Base-by-base conservation (phyloP, 306 rosid species). In the Casuarina equisetifolia region DNA sequence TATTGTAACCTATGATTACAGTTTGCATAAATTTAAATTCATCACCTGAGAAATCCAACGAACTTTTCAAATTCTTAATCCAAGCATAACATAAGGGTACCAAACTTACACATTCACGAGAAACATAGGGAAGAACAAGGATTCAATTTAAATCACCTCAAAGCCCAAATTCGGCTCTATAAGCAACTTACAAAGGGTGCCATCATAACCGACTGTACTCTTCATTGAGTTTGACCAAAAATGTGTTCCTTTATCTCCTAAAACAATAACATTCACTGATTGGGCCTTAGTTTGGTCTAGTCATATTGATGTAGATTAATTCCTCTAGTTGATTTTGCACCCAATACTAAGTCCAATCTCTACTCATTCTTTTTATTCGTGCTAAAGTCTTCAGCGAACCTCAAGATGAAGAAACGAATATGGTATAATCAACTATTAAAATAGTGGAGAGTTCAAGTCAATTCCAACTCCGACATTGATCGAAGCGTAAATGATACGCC, bases 321-420 rank as follows among this genome's bases (percentile, higher is more conserved):
- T 62, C 42, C 44, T 36, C 44, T 62, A 36, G 35, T 11, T 62
- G 69, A 19, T 17, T 62, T 62, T 62, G n/a, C 69, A 62, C 5
- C 12, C 11, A 62, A 62, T 61, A 61, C 68, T 61, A 10, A 4
- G 38, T 62, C 69, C 43, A 62, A 62, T 57, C 8, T 57, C 63
- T 57, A n/a, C 63, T 55, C 62, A 48, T 25, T 57, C 38, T n/a
- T 57, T 57, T 57, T 57, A 9, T 2, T 19, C 20, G 32, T 19
- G 7, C n/a, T 57, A 19, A 9, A 57, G n/a, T 57, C n/a, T 35
- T 25, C 9, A 8, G 64, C 64, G 38, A 58, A 58, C 25, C 10
- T 58, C 64, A 58, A 58, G 64, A 58, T 25, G 64, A 58, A 9
- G 39, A 58, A 58, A 58, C 64, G 9, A 8, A 58, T 58, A 58